Evolutionary conservation across 2,329 filamentous ascomycete species (phyloP).

Genomic region (Chrysoporthe cubensis): DNA sequence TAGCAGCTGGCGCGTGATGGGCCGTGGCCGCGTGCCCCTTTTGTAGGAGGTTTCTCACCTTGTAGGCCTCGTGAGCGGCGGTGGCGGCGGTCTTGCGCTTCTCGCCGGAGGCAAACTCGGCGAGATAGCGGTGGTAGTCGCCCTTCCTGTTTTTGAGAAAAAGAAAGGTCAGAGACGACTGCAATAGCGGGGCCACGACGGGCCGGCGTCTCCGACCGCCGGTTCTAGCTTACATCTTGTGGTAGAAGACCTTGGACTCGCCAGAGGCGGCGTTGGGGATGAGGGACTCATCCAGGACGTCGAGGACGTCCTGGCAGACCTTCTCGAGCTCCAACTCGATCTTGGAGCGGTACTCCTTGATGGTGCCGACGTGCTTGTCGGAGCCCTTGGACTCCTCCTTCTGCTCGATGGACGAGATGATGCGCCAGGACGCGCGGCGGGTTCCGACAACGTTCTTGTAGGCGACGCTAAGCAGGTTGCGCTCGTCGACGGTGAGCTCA

Average conservation of each 20-base stretch:
- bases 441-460: conserved; percentile 99
- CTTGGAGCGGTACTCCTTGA: conserved; percentile 97
- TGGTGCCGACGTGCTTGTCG: conserved; percentile 90
- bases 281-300: conserved; percentile 89
- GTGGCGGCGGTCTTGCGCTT: conserved; percentile 89
- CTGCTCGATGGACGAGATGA: conserved; percentile 99
- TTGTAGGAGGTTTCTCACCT: conserved; percentile 59
- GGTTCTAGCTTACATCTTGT: conserved; percentile 86
- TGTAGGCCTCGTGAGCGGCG: conserved; percentile 93
- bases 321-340: conserved; percentile 97
- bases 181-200: no score
- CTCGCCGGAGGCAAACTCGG: conserved; percentile 90
- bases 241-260: conserved; percentile 99
- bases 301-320: conserved; percentile 96
- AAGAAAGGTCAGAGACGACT: conserved; percentile 21
- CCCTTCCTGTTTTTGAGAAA: conserved; percentile 73
- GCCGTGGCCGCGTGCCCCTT: not conserved
- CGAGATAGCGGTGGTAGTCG: conserved; percentile 94
- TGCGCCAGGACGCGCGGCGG: conserved; percentile 97
- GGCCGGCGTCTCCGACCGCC: not conserved
- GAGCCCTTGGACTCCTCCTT: conserved; percentile 99
- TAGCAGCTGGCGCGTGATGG: conserved; percentile 15
- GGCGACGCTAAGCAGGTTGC: conserved; percentile 95
- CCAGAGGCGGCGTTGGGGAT: conserved; percentile 95
- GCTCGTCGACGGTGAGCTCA: conserved; percentile 92